phyloP scores from a whole-genome alignment of 257 asterid genomes.

The Nyctanthes arbortristis region DNA sequence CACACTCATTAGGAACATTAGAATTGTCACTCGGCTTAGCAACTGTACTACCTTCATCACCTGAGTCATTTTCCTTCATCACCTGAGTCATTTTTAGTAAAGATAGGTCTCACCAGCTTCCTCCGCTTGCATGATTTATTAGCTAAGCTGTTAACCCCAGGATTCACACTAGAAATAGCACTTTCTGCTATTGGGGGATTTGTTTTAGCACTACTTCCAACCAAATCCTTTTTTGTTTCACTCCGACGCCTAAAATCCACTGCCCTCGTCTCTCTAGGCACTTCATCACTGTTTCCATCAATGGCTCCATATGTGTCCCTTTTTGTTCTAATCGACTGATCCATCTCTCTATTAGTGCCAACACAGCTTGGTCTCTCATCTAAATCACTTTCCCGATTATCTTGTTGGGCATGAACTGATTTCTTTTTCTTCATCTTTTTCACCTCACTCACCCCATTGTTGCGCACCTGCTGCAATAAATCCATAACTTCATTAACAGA shows the following conservation, averaged over 20 bases:
- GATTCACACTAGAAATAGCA: conserved; percentile 18
- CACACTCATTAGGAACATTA: too few relatives aligned
- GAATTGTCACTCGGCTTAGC: too few relatives aligned
- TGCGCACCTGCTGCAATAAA: conserved; percentile 33
- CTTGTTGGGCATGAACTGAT: conserved; percentile 26
- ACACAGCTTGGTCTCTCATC: conserved; percentile 23
- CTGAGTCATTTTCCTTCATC: too few relatives aligned
- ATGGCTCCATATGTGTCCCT: conserved; percentile 18
- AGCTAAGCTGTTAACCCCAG: conserved; percentile 29
- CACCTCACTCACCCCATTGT: conserved; percentile 16
- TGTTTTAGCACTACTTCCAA: conserved; percentile 17
- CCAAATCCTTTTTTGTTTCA: conserved; percentile 39
- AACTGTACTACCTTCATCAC: too few relatives aligned
- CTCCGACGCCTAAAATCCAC: conserved; percentile 70
- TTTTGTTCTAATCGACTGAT: conserved; percentile 26
- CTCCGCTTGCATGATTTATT: conserved; percentile 43
- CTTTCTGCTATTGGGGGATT: conserved; percentile 21
- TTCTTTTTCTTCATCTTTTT: conserved; percentile 27
- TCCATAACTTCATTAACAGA: conserved; percentile 73
- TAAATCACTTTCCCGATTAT: conserved; percentile 22
- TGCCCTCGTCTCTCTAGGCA: conserved; percentile 51
- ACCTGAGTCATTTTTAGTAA: conserved; percentile 30
- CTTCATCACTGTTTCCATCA: conserved; percentile 32
- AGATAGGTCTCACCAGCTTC: conserved; percentile 64
- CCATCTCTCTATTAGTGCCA: conserved; percentile 23